Percentiles rank a stretch among this genome's conserved stretches.
These are phyloP conservation scores for Kwoniella bestiolae DNA, from an alignment of 768 basidiomycete species.

Conservation along the genomic window DNA sequence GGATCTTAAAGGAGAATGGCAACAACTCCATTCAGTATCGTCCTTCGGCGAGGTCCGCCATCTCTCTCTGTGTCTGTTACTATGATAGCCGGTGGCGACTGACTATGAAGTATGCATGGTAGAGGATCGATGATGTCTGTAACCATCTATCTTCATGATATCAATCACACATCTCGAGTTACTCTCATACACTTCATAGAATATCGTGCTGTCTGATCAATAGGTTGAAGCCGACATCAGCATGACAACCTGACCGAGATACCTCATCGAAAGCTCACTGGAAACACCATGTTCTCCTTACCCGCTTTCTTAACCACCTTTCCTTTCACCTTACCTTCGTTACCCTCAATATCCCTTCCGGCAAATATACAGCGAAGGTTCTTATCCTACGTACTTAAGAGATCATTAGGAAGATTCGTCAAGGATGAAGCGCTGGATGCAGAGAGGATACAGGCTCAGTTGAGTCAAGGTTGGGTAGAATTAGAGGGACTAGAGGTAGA, in stretches of 20 bases:
- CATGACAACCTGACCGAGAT: background rate
- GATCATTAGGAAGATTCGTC: slow-evolving; percentile 79
- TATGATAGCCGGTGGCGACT: slow-evolving; percentile 12
- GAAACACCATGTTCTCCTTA: slow-evolving; percentile 38
- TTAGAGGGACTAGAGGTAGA: slow-evolving; percentile 82
- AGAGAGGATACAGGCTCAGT: slow-evolving; percentile 85
- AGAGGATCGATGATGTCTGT: background rate
- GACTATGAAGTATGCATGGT: background rate
- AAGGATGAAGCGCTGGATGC: slow-evolving; percentile 87
- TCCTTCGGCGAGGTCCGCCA: background rate
- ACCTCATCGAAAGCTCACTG: background rate
- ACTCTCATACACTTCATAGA: no score
- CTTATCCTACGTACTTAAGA: slow-evolving; percentile 84
- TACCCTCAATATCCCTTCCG: slow-evolving; percentile 59
- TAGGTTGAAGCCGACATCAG: no score
- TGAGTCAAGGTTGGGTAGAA: slow-evolving; percentile 87
- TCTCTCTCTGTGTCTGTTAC: no score
- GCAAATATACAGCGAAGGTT: slow-evolving; percentile 78
- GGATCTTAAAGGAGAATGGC: background rate
- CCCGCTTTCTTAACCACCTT: slow-evolving; percentile 44
- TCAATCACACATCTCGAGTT: no score
- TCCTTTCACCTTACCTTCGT: slow-evolving; percentile 44
- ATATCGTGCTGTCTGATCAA: no score
- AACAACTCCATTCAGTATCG: background rate
- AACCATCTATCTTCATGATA: no score